Evolutionary conservation across 345 rosid genomes (phyloP).

Genomic region (Gossypium ekmanianum): DNA sequence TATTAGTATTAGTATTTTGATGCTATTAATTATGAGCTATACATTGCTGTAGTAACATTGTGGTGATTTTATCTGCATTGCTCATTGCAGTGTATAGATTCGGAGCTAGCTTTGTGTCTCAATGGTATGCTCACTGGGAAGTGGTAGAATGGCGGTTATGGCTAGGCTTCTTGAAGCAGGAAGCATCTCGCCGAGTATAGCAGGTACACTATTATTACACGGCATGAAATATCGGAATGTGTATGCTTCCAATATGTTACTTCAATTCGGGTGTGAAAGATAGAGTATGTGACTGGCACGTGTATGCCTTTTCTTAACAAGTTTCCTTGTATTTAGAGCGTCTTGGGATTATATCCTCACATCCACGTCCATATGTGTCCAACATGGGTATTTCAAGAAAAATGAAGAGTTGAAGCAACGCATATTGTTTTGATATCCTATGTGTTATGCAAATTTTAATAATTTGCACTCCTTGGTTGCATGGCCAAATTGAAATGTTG

Average conservation of each 20-base stretch:
- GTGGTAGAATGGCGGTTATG: conserved; percentile 60
- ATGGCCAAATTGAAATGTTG: background rate
- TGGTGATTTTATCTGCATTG: conserved; percentile 9
- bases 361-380: no score
- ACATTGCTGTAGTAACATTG: background rate
- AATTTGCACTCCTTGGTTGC: background rate
- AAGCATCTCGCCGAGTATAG: conserved; percentile 25
- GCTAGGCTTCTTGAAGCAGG: conserved; percentile 48
- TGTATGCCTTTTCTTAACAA: background rate
- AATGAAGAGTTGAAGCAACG: background rate
- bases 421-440: background rate
- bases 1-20: background rate
- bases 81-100: conserved; percentile 24
- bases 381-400: background rate
- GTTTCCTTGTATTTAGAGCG: background rate
- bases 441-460: background rate
- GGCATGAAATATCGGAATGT: background rate
- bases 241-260: background rate
- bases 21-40: background rate
- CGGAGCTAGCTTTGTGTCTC: conserved; percentile 14
- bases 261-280: background rate
- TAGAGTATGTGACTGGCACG: background rate
- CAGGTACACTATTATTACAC: conserved; percentile 22
- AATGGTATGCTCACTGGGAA: conserved; percentile 61
- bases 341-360: background rate